phyloP scores from a whole-genome alignment of 768 basidiomycete species.

The Hygrocybe punicea region DNA sequence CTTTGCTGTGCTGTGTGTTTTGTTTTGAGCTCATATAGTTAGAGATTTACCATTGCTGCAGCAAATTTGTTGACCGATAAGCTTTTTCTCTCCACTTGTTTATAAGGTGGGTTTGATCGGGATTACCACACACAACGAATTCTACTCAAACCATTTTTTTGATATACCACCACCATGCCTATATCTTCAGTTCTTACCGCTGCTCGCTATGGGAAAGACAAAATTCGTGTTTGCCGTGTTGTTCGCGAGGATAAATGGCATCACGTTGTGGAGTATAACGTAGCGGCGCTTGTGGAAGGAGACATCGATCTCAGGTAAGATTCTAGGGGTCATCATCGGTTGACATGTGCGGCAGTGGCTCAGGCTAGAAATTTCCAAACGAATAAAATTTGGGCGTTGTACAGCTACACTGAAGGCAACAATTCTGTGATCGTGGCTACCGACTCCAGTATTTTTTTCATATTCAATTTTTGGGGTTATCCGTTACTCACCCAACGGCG shows the following conservation, averaged over 20 bases:
- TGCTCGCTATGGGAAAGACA: constrained; percentile 85
- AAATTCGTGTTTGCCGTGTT: constrained; percentile 80
- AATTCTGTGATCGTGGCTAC: constrained; percentile 88
- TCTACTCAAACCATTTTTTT: too few species aligned
- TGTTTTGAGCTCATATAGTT: too few species aligned
- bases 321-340: not conserved
- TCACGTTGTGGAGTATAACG: constrained; percentile 80
- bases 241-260: constrained; percentile 69
- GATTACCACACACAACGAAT: too few species aligned
- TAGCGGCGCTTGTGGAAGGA: constrained; percentile 77
- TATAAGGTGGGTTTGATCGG: too few species aligned
- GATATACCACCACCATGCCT: too few species aligned
- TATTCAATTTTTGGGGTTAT: not conserved
- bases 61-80: too few species aligned
- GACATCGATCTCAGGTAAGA: constrained; percentile 70
- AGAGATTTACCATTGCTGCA: too few species aligned
- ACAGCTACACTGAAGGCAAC: constrained; percentile 82
- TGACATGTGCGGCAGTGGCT: too few species aligned
- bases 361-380: too few species aligned
- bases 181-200: constrained; percentile 28
- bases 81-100: too few species aligned
- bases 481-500: constrained; percentile 1
- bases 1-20: too few species aligned
- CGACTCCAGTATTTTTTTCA: constrained; percentile 67
- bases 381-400: too few species aligned